These are phyloP conservation scores for Aspergillus tubingensis DNA, from an alignment of 2,329 filamentous ascomycete genomes.

Conservation along the genomic window DNA sequence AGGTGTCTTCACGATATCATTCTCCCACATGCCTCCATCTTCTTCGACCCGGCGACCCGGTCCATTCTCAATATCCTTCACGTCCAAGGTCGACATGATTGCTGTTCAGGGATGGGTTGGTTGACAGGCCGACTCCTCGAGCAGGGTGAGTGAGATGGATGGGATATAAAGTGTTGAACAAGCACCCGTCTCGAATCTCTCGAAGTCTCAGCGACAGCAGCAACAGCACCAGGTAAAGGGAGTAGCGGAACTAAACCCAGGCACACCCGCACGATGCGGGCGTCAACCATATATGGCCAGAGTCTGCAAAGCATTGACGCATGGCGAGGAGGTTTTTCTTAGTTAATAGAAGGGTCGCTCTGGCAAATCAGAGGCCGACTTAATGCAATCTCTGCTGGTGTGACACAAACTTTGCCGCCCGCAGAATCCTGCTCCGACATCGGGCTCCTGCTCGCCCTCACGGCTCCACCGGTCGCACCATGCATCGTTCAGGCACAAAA, in stretches of 20 bases:
- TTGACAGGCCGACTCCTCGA: constrained; percentile 8
- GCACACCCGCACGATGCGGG: not conserved
- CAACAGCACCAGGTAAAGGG: not conserved
- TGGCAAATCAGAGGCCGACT: not conserved
- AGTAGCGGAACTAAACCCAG: not conserved
- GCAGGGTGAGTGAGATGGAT: not conserved
- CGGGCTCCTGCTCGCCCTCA: not conserved
- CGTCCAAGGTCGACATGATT: constrained; percentile 6
- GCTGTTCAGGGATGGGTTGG: not conserved
- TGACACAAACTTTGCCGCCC: constrained; percentile 7
- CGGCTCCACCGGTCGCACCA: not conserved
- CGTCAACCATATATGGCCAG: not conserved
- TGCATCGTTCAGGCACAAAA: not conserved
- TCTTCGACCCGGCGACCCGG: not conserved
- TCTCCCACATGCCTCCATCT: constrained; percentile 6
- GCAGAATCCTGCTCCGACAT: constrained; percentile 3
- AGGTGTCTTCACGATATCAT: constrained; percentile 16
- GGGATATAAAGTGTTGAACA: not conserved
- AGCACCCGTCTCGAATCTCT: not conserved
- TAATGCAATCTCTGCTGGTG: constrained; percentile 5
- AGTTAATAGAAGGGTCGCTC: constrained; percentile 3
- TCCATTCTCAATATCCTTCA: constrained; percentile 18
- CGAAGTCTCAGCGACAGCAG: not conserved
- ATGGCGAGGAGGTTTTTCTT: constrained; percentile 6
- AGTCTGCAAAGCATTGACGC: not conserved